Evolutionary conservation across 768 basidiomycete species (phyloP).

Genomic region (Termitomyces eurrhizus): DNA sequence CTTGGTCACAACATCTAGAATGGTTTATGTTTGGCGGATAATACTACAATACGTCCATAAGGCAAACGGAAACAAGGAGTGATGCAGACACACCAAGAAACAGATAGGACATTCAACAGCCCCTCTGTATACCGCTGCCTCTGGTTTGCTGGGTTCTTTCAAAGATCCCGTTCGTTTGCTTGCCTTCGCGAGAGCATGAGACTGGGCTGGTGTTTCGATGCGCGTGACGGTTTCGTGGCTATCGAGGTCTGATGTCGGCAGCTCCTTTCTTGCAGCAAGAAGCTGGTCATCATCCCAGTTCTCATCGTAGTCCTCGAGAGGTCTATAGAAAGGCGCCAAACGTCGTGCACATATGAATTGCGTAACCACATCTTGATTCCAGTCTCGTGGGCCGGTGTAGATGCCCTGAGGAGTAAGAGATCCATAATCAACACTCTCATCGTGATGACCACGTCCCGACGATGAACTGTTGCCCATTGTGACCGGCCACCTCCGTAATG

Average conservation of each 20-base stretch:
- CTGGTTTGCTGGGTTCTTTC: conserved; percentile 70
- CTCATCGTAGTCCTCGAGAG: conserved; percentile 89
- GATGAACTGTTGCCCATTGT: conserved; percentile 84
- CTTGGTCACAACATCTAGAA: conserved; percentile 97
- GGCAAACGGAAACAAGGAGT: conserved; percentile 24
- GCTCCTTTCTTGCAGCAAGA: conserved; percentile 72
- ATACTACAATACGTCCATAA: conserved; percentile 52
- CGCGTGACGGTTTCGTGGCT: conserved; percentile 42
- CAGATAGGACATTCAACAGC: conserved; percentile 97
- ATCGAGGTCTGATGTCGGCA: conserved; percentile 43
- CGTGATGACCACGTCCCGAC: conserved; percentile 68
- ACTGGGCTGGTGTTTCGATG: conserved; percentile 35
- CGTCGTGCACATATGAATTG: conserved; percentile 85
- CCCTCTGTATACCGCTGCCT: conserved; percentile 77
- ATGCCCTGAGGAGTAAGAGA: conserved; percentile 78
- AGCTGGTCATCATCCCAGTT: conserved; percentile 89
- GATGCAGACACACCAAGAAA: conserved; percentile 70
- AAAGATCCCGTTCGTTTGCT: conserved; percentile 50
- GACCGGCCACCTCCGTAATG: conserved; percentile 5
- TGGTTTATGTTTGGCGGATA: conserved; percentile 97
- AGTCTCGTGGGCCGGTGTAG: conserved; percentile 82
- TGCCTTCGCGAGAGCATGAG: conserved; percentile 31
- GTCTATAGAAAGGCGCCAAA: conserved; percentile 94
- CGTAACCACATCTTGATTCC: conserved; percentile 84
- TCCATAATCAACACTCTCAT: conserved; percentile 84